Percentiles rank a stretch among this genome's conserved stretches.
Evolutionary conservation across 2,329 filamentous ascomycete genomes (phyloP).

Genomic region (Xylaria sp.): DNA sequence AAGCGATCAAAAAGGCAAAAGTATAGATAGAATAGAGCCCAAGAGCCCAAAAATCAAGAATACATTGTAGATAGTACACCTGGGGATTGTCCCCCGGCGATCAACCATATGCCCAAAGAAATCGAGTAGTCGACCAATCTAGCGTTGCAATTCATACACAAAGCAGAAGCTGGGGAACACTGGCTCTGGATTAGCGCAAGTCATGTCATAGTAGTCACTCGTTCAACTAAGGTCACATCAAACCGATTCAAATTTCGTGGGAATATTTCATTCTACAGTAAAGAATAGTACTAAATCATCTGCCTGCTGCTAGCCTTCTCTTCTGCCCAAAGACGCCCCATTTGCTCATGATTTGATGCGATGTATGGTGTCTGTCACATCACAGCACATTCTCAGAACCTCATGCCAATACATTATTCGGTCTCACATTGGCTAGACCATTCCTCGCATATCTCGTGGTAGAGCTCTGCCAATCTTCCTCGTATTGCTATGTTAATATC

Average conservation of each 20-base stretch:
- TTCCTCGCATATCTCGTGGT: neutral
- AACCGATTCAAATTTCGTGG: neutral
- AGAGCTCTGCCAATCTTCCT: constrained; percentile 10
- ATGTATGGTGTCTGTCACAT: constrained; percentile 7
- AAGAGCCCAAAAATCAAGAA: neutral
- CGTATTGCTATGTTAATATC: constrained; percentile 9
- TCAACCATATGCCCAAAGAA: neutral
- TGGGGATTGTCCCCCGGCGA: neutral
- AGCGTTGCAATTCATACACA: neutral
- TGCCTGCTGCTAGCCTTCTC: neutral
- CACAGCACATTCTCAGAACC: constrained; percentile 1
- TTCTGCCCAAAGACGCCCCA: neutral
- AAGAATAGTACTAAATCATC: constrained; percentile 5
- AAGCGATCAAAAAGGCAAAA: neutral
- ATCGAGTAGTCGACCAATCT: neutral
- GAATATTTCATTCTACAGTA: constrained; percentile 1
- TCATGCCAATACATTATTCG: neutral
- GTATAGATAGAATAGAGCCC: neutral
- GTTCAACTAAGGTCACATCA: neutral
- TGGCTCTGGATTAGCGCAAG: neutral
- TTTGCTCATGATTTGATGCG: constrained; percentile 6
- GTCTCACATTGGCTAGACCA: neutral
- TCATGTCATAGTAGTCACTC: neutral
- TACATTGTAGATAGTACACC: no score
- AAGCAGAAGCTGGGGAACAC: neutral